These are phyloP conservation scores for Solanum habrochaites DNA, from an alignment of 257 asterid genomes.

Conservation along the genomic window DNA sequence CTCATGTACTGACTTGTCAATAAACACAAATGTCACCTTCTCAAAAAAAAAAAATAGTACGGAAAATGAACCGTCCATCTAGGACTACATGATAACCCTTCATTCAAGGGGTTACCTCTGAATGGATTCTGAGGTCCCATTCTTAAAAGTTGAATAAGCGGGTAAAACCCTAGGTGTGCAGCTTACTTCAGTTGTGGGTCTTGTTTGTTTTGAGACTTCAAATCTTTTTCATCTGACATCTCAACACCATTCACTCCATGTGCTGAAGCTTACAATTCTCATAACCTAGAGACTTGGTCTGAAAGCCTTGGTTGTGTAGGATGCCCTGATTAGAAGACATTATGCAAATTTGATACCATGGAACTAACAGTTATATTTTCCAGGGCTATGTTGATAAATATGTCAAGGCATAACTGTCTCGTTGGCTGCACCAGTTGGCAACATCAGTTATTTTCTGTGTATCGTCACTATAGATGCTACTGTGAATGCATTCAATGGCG, in stretches of 20 bases:
- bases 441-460: slow-evolving; percentile 2
- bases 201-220: background rate
- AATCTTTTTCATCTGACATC: background rate
- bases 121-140: background rate
- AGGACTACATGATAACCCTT: background rate
- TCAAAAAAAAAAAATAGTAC: background rate
- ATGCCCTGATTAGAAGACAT: background rate
- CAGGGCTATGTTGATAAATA: slow-evolving; percentile 97
- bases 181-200: background rate
- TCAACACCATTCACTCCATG: background rate
- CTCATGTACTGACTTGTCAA: no score
- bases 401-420: slow-evolving; percentile 42
- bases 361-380: slow-evolving; percentile 2
- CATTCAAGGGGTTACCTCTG: background rate
- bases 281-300: background rate
- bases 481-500: background rate
- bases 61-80: background rate
- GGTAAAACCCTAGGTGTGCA: background rate
- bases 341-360: background rate
- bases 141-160: background rate
- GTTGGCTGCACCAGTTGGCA: slow-evolving; percentile 4
- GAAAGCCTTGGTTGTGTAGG: background rate
- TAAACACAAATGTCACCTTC: no score
- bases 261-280: background rate
- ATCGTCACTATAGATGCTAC: background rate